Evolutionary conservation across 1,284 basidiomycete species (phyloP), one percentile per base, ranked within the genome.

Genomic region (Rhodofomes roseus): DNA sequence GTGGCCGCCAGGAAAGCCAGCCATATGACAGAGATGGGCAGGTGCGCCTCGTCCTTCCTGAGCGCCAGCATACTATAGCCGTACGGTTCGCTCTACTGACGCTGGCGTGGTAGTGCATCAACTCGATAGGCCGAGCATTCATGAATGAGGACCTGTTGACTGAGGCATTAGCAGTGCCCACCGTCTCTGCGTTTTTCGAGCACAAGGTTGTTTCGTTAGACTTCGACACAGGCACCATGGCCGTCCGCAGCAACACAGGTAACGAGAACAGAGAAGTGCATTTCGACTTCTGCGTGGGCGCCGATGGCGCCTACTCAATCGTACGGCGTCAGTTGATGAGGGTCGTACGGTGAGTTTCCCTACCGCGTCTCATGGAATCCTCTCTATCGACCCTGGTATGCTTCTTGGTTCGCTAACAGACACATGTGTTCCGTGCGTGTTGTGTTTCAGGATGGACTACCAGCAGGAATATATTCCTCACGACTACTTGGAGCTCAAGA

Each of bases 401-500:
- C 41, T 43, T 43, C 41, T 43, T 18, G n/a, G 20, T 18, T 5
- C n/a, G n/a, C 41, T 5, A 43, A 8, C 18, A 6, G 7, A n/a
- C 41, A 8, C 41, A 43, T n/a, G 20, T n/a, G 5, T 22, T 43
- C 57, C 60, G 54, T 48, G 59, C 60, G 73, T 64, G 67, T 68
- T 69, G 72, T 37, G 59, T 22, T 8, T 22, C 71, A 95, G 95
- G 75, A 92, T 98, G 88, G 85, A 97, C 79, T 97, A 90, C 77
- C 85, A 90, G 68, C 95, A 98, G 76, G 86, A 90, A 72, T 98
- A 96, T 77, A 95, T 98, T 71, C 89, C 88, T 61, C 93, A 98
- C 71, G 93, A 95, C 69, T 99, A 99, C 77, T 82, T 98, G 68
- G 96, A 99, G 80, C 84, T 99, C 57, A 93, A 90, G 77, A 95